Percentiles rank a stretch among this genome's conserved stretches.
These are phyloP conservation scores for Ceratobasidium theobromae DNA, from an alignment of 1,284 basidiomycete species.

Conservation along the genomic window DNA sequence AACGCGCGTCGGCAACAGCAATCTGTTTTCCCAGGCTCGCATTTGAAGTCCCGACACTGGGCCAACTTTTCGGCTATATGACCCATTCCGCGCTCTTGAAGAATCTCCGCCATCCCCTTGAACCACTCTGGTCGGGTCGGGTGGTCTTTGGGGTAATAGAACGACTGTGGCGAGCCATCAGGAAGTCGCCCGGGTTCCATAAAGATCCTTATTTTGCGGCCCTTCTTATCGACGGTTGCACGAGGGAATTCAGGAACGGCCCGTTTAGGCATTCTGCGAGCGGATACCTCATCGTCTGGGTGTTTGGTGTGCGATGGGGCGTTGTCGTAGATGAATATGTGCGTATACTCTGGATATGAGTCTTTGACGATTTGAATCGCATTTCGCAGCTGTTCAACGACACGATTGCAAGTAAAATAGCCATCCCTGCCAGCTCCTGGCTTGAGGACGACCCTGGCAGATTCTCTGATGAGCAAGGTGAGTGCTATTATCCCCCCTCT, in stretches of 20 bases:
- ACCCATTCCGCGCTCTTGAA: constrained; percentile 32
- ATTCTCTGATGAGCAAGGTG: constrained; percentile 30
- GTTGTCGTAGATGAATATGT: constrained; percentile 47
- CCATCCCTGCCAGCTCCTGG: constrained; percentile 51
- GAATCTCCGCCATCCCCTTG: constrained; percentile 14
- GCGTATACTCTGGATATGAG: constrained; percentile 39
- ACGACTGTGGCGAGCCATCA: constrained; percentile 42
- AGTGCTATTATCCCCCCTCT: neutral
- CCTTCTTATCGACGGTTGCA: neutral
- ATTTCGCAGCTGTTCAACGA: constrained; percentile 41
- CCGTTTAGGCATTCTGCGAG: constrained; percentile 43
- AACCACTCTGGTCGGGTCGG: constrained; percentile 29
- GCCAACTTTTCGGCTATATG: neutral
- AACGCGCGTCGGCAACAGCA: constrained; percentile 27
- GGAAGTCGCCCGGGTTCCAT: constrained; percentile 40
- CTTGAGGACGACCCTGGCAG: constrained; percentile 42
- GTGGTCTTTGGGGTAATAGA: constrained; percentile 45
- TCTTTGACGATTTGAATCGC: constrained; percentile 45
- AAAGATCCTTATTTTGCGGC: neutral
- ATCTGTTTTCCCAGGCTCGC: neutral
- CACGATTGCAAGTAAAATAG: constrained; percentile 45
- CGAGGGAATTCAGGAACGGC: constrained; percentile 23
- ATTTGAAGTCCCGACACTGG: constrained; percentile 22
- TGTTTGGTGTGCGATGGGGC: constrained; percentile 47
- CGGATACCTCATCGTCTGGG: constrained; percentile 42